phyloP scores from a whole-genome alignment of 2,329 filamentous ascomycete species.

The Penicillium fuscoglaucum region DNA sequence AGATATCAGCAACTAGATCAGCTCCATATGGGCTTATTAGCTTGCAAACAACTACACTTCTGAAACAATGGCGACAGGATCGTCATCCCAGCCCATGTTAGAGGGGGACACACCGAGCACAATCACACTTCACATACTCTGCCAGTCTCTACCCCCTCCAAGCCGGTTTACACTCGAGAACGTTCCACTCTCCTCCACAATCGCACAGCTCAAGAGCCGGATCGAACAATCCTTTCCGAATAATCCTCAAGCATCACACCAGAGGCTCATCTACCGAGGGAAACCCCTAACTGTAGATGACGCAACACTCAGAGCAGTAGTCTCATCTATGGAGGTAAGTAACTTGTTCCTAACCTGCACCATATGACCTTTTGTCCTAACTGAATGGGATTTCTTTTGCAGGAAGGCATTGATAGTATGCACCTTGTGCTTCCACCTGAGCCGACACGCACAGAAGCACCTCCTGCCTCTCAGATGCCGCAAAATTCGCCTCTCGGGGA shows the following conservation, averaged over 20 bases:
- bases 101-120: slow-evolving; percentile 6
- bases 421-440: slow-evolving; percentile 11
- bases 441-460: background rate
- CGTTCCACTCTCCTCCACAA: slow-evolving; percentile 44
- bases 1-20: slow-evolving; percentile 11
- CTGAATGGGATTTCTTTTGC: background rate
- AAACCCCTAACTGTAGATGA: slow-evolving; percentile 53
- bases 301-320: slow-evolving; percentile 50
- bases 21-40: background rate
- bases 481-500: background rate
- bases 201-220: slow-evolving; percentile 54
- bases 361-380: background rate
- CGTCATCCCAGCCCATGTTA: slow-evolving; percentile 2
- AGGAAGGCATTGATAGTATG: slow-evolving; percentile 4
- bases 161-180: slow-evolving; percentile 40
- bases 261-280: slow-evolving; percentile 61
- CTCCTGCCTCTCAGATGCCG: background rate
- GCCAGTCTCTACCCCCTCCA: slow-evolving; percentile 41
- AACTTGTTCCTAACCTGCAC: background rate
- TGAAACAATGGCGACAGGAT: slow-evolving; percentile 9
- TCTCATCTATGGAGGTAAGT: slow-evolving; percentile 54
- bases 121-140: slow-evolving; percentile 43
- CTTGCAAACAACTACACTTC: background rate
- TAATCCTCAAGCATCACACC: slow-evolving; percentile 47
- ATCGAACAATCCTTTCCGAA: slow-evolving; percentile 53